These are phyloP conservation scores for Melocanna baccifera DNA, from an alignment of 176 grass and related monocot genomes.

Conservation along the genomic window DNA sequence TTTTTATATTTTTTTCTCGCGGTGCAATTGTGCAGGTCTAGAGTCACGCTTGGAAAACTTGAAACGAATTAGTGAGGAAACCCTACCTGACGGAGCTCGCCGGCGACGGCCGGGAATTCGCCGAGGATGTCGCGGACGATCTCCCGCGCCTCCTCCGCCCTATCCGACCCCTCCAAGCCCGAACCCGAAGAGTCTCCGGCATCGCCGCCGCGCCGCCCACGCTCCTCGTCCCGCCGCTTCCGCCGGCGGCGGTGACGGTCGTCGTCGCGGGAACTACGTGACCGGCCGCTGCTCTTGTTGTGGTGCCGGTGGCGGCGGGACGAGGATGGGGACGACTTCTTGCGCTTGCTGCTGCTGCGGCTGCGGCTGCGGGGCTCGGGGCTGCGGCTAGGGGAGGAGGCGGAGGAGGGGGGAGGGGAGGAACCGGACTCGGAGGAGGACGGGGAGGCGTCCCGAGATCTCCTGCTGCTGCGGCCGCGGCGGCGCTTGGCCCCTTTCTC, in stretches of 20 bases:
- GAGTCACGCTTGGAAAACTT: not conserved
- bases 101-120: conserved; percentile 51
- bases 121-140: conserved; percentile 54
- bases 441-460: conserved; percentile 13
- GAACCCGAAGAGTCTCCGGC: conserved; percentile 16
- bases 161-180: conserved; percentile 16
- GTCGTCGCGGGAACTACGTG: conserved; percentile 40
- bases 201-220: not conserved
- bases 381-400: conserved; percentile 44
- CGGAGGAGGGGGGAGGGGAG: conserved; percentile 12
- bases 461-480: conserved; percentile 43
- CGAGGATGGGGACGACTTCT: conserved; percentile 16
- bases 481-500: conserved; percentile 38
- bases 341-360: conserved; percentile 42
- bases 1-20: not conserved
- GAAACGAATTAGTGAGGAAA: not conserved
- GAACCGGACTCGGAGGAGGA: conserved; percentile 3
- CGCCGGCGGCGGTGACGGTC: conserved; percentile 2
- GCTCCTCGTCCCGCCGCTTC: conserved; percentile 22
- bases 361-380: conserved; percentile 26
- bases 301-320: conserved; percentile 35
- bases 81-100: conserved; percentile 62
- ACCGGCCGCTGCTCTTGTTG: conserved; percentile 38
- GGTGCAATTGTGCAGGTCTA: not conserved
- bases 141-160: conserved; percentile 52